These are phyloP conservation scores for Amanita pseudoporphyria DNA, from an alignment of 768 basidiomycete species.

Conservation along the genomic window DNA sequence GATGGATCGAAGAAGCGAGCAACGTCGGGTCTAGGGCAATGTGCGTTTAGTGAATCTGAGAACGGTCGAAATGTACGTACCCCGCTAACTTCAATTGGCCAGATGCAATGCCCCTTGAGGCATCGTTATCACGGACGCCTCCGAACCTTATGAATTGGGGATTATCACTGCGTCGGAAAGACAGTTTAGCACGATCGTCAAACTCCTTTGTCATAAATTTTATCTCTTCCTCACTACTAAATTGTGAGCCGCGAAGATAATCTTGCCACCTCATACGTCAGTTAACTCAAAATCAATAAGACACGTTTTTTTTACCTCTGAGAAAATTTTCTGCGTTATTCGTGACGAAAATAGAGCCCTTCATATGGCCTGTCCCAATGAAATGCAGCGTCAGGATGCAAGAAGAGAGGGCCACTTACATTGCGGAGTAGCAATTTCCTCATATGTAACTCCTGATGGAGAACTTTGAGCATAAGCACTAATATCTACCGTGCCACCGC, in stretches of 20 bases:
- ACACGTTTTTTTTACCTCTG: slow-evolving; percentile 15
- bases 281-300: not conserved
- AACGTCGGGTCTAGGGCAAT: slow-evolving; percentile 8
- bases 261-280: slow-evolving; percentile 13
- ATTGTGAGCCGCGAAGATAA: slow-evolving; percentile 27
- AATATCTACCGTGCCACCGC: slow-evolving; percentile 39
- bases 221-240: slow-evolving; percentile 21
- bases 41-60: not conserved
- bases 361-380: slow-evolving; percentile 25
- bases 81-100: slow-evolving; percentile 29
- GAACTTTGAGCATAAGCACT: slow-evolving; percentile 29
- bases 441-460: slow-evolving; percentile 15
- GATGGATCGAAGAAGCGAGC: slow-evolving; percentile 15
- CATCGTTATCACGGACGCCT: slow-evolving; percentile 25
- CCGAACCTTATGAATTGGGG: slow-evolving; percentile 34
- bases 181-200: slow-evolving; percentile 31
- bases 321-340: slow-evolving; percentile 23
- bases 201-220: slow-evolving; percentile 26
- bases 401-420: slow-evolving; percentile 15
- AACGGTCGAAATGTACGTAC: slow-evolving; percentile 8
- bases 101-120: slow-evolving; percentile 22
- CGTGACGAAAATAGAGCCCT: slow-evolving; percentile 33
- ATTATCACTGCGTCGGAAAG: slow-evolving; percentile 24
- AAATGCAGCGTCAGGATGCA: too few relatives aligned
- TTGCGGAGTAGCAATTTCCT: slow-evolving; percentile 29